A percentile compares a stretch with the other conserved stretches of the same genome.
phyloP scores from a whole-genome alignment of 345 rosid genomes.

The Corchorus olitorius region DNA sequence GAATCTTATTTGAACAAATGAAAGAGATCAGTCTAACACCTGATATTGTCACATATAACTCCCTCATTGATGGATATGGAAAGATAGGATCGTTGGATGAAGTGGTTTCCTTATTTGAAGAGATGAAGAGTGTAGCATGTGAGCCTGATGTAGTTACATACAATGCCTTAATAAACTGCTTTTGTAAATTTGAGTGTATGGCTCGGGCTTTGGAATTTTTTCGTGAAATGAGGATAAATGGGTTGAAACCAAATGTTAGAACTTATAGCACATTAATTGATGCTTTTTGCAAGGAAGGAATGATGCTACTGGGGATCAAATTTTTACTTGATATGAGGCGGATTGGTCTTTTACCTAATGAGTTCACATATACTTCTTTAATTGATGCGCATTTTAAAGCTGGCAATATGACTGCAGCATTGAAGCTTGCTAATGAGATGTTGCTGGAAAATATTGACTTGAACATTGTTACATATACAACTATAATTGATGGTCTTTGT shows the following conservation, averaged over 20 bases:
- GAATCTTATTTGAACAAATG: conserved; percentile 55
- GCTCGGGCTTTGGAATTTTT: conserved; percentile 50
- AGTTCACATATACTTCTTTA: conserved; percentile 65
- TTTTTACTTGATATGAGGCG: conserved; percentile 69
- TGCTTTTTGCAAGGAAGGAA: conserved; percentile 69
- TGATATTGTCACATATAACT: conserved; percentile 70
- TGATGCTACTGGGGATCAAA: conserved; percentile 63
- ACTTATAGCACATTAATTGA: conserved; percentile 73
- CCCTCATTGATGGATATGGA: conserved; percentile 72
- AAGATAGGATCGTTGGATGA: conserved; percentile 59
- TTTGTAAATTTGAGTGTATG: conserved; percentile 50
- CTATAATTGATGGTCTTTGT: conserved; percentile 61
- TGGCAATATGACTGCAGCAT: conserved; percentile 51
- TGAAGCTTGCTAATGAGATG: conserved; percentile 67
- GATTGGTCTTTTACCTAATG: conserved; percentile 65
- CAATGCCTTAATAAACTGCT: conserved; percentile 64
- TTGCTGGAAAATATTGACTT: conserved; percentile 41
- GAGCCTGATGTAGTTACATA: conserved; percentile 66
- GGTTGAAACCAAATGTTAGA: conserved; percentile 58
- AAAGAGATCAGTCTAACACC: conserved; percentile 54
- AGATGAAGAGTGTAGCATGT: conserved; percentile 54
- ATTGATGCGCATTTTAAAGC: conserved; percentile 69
- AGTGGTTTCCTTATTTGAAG: conserved; percentile 41
- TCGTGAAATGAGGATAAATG: conserved; percentile 53
- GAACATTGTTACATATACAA: conserved; percentile 63